Percentiles rank a stretch among this genome's conserved stretches.
Evolutionary conservation across 371 early-diverging fungal species (phyloP).

Genomic region (Phascolomyces articulosus): DNA sequence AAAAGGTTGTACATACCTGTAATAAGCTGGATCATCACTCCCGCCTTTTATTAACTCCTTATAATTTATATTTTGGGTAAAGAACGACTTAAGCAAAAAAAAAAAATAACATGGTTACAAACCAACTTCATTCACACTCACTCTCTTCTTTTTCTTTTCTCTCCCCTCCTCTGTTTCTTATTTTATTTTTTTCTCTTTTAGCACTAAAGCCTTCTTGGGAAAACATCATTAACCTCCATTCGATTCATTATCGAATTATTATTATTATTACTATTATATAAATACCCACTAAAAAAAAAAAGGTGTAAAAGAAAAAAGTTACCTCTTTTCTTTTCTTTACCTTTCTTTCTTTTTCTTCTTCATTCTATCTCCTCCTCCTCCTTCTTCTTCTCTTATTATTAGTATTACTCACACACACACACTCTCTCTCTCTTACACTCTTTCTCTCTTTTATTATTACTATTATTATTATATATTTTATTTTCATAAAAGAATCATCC

Average conservation of each 20-base stretch:
- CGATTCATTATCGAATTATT: no score
- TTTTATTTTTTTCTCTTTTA: neutral
- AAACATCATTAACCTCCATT: no score
- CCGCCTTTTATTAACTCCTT: constrained; percentile 7
- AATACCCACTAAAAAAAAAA: no score
- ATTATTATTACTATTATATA: no score
- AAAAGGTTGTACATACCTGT: neutral
- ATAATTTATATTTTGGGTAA: no score
- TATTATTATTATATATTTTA: neutral
- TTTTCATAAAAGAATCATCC: no score
- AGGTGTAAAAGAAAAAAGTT: no score
- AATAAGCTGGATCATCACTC: constrained; percentile 7
- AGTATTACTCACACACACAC: no score
- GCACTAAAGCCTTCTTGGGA: neutral
- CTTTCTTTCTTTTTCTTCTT: neutral
- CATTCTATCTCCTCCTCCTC: no score
- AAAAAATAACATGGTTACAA: neutral
- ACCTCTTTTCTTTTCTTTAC: no score
- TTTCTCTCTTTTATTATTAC: neutral
- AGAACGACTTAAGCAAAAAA: neutral
- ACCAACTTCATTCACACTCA: neutral
- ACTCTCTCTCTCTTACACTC: no score
- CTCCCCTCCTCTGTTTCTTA: constrained; percentile 1
- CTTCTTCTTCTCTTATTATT: no score
- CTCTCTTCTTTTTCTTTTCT: neutral